Conservation (phyloP, 83 land plant species). For the Larix sibirica region DNA sequence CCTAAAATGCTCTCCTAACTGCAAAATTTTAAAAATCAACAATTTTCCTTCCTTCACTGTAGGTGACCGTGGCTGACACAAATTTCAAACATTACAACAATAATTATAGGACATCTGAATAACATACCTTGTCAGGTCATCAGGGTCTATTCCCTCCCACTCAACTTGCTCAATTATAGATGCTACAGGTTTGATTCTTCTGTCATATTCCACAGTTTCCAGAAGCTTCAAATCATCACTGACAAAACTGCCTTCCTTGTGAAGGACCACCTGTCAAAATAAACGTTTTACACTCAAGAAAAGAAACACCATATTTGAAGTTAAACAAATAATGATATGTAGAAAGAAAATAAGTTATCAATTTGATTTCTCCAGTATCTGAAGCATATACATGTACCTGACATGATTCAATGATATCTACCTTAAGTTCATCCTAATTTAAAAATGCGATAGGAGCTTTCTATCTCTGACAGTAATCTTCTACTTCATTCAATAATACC, state of each 20-base stretch:
- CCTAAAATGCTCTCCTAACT: neutral
- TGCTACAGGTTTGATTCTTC: slow-evolving; percentile 65
- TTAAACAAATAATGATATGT: neutral
- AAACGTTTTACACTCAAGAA: neutral
- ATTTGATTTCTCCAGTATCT: neutral
- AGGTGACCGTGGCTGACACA: neutral
- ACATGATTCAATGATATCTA: neutral
- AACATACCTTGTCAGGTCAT: slow-evolving; percentile 78
- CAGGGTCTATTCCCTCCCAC: slow-evolving; percentile 84
- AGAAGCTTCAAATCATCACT: slow-evolving; percentile 85
- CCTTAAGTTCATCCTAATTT: neutral
- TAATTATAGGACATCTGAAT: neutral
- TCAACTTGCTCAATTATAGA: slow-evolving; percentile 74
- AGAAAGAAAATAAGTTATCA: neutral
- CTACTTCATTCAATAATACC: neutral
- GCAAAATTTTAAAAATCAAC: neutral
- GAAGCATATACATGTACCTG: neutral
- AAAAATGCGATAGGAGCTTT: neutral
- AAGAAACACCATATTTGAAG: neutral
- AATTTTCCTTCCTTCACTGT: neutral
- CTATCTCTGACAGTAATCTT: neutral
- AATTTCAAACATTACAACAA: neutral
- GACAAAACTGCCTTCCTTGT: slow-evolving; percentile 42
- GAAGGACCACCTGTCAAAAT: slow-evolving; percentile 45
- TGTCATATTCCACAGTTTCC: slow-evolving; percentile 79